Evolutionary conservation across 257 asterid genomes (phyloP).

Genomic region (Vinca minor): DNA sequence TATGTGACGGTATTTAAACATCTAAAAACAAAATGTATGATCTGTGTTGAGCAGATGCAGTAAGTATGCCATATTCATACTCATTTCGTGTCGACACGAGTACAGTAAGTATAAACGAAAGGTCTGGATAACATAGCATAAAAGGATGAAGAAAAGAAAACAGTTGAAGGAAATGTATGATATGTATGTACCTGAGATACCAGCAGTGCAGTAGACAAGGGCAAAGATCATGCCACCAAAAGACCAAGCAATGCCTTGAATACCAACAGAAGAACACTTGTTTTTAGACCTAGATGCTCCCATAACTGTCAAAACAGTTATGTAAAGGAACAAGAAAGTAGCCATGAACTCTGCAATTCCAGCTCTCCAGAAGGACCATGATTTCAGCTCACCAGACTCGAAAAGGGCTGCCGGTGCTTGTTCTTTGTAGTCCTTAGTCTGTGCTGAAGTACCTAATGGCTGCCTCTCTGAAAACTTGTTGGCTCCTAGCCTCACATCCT

Average conservation of each 20-base stretch:
- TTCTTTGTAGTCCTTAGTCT: constrained; percentile 73
- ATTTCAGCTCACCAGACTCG: constrained; percentile 62
- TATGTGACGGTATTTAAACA: too few relatives aligned
- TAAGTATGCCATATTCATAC: too few relatives aligned
- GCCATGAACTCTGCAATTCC: constrained; percentile 79
- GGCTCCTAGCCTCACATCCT: constrained; percentile 69
- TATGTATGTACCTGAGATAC: constrained; percentile 44
- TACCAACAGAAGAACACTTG: constrained; percentile 63
- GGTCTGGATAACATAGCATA: too few relatives aligned
- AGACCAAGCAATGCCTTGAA: constrained; percentile 81
- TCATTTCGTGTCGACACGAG: too few relatives aligned
- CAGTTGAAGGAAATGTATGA: not conserved
- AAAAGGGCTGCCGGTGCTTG: constrained; percentile 64
- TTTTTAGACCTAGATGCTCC: constrained; percentile 40
- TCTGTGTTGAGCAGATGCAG: too few relatives aligned
- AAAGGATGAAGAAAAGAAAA: too few relatives aligned
- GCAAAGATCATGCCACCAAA: constrained; percentile 89
- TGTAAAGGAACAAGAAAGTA: constrained; percentile 65
- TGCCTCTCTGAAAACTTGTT: constrained; percentile 57
- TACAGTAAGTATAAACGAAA: too few relatives aligned
- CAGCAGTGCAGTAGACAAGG: constrained; percentile 81
- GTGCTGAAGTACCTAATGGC: constrained; percentile 77
- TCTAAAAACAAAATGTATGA: too few relatives aligned
- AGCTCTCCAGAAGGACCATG: constrained; percentile 85
- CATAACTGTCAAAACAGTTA: constrained; percentile 64